Conservation (phyloP, 2,329 filamentous ascomycete species). For the Malbranchea cinnamomea region DNA sequence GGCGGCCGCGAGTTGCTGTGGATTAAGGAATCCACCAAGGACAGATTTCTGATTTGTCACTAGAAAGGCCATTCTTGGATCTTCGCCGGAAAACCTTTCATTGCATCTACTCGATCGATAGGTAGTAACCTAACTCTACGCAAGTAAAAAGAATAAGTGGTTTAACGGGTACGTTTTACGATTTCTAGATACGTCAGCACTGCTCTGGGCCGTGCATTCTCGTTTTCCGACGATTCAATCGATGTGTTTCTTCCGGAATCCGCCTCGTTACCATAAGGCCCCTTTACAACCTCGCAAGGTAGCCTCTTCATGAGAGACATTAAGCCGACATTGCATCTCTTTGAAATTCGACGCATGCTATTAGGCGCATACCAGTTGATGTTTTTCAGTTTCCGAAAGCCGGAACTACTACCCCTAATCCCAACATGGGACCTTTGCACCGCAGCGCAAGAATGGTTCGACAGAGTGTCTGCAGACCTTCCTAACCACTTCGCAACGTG, state of each 20-base stretch:
- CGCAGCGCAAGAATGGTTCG: conserved; percentile 63
- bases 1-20: conserved; percentile 74
- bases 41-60: conserved; percentile 53
- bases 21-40: conserved; percentile 92
- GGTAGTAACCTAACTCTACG: conserved; percentile 35
- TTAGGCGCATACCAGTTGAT: conserved; percentile 82
- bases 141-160: conserved; percentile 3
- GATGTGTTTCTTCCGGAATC: conserved; percentile 59
- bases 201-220: conserved; percentile 75
- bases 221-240: conserved; percentile 79
- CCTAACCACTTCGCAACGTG: conserved; percentile 53
- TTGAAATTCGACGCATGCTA: conserved; percentile 70
- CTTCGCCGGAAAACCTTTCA: conserved; percentile 74
- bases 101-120: conserved; percentile 77
- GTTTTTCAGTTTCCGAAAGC: conserved; percentile 59
- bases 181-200: conserved; percentile 65
- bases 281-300: conserved; percentile 28
- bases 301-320: conserved; percentile 41
- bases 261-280: conserved; percentile 30
- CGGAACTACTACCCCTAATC: conserved; percentile 50
- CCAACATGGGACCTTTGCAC: conserved; percentile 26
- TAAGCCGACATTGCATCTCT: conserved; percentile 60
- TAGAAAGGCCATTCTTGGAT: conserved; percentile 57
- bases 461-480: conserved; percentile 53
- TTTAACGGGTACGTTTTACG: conserved; percentile 4